Evolutionary conservation across 495 filamentous ascomycete genomes (phyloP), one percentile per base, ranked within the genome.

Genomic region (Aspergillus hancockii): DNA sequence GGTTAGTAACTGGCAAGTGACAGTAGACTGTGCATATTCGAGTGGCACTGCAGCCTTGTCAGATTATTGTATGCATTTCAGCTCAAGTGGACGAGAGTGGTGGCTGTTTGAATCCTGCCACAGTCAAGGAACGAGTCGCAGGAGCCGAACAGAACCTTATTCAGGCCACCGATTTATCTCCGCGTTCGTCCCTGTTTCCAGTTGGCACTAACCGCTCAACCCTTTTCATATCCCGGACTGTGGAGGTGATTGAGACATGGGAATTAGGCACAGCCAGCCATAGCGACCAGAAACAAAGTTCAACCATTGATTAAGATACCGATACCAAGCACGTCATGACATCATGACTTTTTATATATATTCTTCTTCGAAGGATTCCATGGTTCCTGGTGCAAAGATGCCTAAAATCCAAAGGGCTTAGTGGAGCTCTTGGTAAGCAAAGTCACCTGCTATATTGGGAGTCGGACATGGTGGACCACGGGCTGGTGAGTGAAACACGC

Each of bases 141-240:
- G 13, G 21, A 47, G 19, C 19, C 43, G 43, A 47, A 23, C 43
- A 23, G 21, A 47, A 47, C 43, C 19, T 47, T 47, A 23, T 47
- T 47, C 43, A 47, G 43, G 43, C 43, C 6, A 47, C 43, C 43
- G 43, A 47, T 23, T 47, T 47, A 22, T 47, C 43, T 47, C 43
- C 43, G 43, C 43, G 19, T 47, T 47, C 25, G 25, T 28, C 23
- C 19, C 43, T n/a, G 43, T 47, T 43, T 19, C 40, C 40, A n/a
- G 18, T 7, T n/a, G 12, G 36, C 36, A 40, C 25, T 3, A 28
- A 28, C 2, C 43, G 23, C 43, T 47, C 18, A 23, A 19, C 13
- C 43, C 5, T 47, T n/a, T n/a, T n/a, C 43, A 47, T 22, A 41
- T 41, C 38, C 38, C 38, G 38, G 38, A 41, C 38, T 16, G 16